Percentiles rank a stretch among this genome's conserved stretches.
These are phyloP conservation scores for Durotheca rogersii DNA, from an alignment of 495 filamentous ascomycete species.

Conservation along the genomic window DNA sequence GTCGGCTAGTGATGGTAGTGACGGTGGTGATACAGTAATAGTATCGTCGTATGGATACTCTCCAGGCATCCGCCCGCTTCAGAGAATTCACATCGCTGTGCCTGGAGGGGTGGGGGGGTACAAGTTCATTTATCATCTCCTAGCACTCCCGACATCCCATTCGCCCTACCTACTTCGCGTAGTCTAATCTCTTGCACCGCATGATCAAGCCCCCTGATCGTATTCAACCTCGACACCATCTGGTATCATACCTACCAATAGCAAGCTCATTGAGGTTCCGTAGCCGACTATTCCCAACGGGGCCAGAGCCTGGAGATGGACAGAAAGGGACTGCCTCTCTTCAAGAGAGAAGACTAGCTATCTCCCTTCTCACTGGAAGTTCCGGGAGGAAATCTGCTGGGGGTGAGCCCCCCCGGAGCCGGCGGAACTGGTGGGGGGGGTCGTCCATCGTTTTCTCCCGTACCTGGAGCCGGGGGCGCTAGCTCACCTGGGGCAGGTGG, in stretches of 20 bases:
- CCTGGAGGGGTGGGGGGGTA: too few relatives aligned
- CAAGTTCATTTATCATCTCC: background rate
- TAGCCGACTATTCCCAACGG: background rate
- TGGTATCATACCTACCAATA: slow-evolving; percentile 1
- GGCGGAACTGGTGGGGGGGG: slow-evolving; percentile 28
- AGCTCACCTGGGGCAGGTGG: slow-evolving; percentile 27
- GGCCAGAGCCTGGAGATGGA: background rate
- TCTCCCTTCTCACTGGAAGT: background rate
- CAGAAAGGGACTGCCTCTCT: background rate
- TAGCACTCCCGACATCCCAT: background rate
- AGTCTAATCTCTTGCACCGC: too few relatives aligned
- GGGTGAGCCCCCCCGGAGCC: slow-evolving; percentile 21
- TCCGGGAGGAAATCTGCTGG: background rate
- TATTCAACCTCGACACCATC: background rate
- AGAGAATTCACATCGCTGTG: background rate
- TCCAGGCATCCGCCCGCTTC: background rate
- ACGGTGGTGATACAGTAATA: too few relatives aligned
- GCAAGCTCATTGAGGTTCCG: background rate
- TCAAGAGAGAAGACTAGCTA: background rate
- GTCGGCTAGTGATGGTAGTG: background rate
- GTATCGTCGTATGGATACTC: background rate
- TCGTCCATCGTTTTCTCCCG: slow-evolving; percentile 9
- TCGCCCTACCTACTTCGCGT: background rate
- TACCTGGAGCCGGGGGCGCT: slow-evolving; percentile 25
- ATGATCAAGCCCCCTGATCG: background rate